Base-by-base conservation (phyloP, 352 stramenopile species). In the Albugo laibachii region DNA sequence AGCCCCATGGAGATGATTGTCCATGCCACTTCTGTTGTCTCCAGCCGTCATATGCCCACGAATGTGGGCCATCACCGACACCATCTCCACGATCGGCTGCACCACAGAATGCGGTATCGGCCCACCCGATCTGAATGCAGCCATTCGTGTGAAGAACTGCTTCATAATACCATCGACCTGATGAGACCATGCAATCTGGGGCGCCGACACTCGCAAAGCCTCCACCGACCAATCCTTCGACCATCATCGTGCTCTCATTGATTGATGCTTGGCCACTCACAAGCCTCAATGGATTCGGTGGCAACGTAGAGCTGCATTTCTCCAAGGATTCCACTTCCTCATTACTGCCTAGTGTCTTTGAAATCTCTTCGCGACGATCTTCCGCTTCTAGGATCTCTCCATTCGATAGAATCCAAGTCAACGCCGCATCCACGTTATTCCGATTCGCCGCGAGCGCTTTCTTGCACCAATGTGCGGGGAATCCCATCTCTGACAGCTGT, bases 91-190 rank as follows among this genome's bases (percentile, higher is more conserved):
- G 63, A 46, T 86, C 79, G 16, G 83, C 80, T 18, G 84, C 79
- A 20, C 80, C 78, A 12, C 61, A 88, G 45, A 95, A 95, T 10
- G 75, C 74, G 11, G 85, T 73, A 53, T 94, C 80, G 18, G 82
- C 81, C 88, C 86, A 96, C 2, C 88, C 88, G 47, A 96, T 92
- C 57, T 97, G 88, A 55, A 96, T 95, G 49, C 89, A 91, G 39
- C 87, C 87, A 34, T 92, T 93, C 0, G 83, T 93, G 45, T 84
- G 63, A 14, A 97, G 53, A n/a, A 69, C 83, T n/a, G 88, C 88
- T 71, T 96, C 84, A 53, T 92, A 95, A 54, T 94, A 93, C 81
- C 81, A 94, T 37, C 73, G 57, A 2, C 83, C 80, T 36, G 40
- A 73, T 5, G 65, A 80, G 20, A 91, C 72, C 13, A 87, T 62